Evolutionary conservation across 1,284 basidiomycete genomes (phyloP).

Genomic region (Neolentinus lepideus): DNA sequence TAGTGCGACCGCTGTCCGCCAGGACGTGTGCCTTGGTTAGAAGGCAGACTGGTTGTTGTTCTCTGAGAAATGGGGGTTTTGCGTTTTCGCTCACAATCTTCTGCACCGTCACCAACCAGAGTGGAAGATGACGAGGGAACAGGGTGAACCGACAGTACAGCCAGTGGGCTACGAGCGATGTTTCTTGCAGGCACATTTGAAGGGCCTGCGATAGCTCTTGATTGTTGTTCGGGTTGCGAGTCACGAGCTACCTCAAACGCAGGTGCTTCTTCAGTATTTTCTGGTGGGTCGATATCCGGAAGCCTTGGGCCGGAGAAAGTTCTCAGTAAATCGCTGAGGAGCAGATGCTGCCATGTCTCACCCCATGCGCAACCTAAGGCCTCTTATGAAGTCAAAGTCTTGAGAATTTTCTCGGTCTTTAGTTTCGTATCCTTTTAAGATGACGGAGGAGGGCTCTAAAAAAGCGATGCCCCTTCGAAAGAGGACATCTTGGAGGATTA

Average conservation of each 20-base stretch:
- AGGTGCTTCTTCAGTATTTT: not conserved
- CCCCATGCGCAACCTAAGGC: slow-evolving; percentile 55
- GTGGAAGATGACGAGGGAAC: not conserved
- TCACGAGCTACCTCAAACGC: not conserved
- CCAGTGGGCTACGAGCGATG: not conserved
- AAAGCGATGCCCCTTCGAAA: slow-evolving; percentile 61
- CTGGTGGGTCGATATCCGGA: not conserved
- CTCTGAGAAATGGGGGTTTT: not conserved
- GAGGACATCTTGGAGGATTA: slow-evolving; percentile 54
- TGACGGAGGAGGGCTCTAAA: slow-evolving; percentile 57
- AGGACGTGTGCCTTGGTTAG: not conserved
- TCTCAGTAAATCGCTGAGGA: not conserved
- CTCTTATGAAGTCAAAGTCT: slow-evolving; percentile 44
- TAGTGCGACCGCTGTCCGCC: not conserved
- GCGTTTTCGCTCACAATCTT: not conserved
- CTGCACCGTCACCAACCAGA: not conserved
- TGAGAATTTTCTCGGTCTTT: slow-evolving; percentile 51
- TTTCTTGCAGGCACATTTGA: not conserved
- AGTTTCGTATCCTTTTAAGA: slow-evolving; percentile 47
- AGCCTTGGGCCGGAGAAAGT: not conserved
- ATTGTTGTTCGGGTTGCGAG: not conserved
- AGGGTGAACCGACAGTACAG: not conserved
- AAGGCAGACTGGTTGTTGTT: not conserved
- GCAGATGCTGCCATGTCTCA: slow-evolving; percentile 22
- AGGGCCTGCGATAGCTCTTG: not conserved